Evolutionary conservation across 2,329 filamentous ascomycete genomes (phyloP), one percentile per base, ranked within the genome.

Genomic region (Podosphaera fusca): DNA sequence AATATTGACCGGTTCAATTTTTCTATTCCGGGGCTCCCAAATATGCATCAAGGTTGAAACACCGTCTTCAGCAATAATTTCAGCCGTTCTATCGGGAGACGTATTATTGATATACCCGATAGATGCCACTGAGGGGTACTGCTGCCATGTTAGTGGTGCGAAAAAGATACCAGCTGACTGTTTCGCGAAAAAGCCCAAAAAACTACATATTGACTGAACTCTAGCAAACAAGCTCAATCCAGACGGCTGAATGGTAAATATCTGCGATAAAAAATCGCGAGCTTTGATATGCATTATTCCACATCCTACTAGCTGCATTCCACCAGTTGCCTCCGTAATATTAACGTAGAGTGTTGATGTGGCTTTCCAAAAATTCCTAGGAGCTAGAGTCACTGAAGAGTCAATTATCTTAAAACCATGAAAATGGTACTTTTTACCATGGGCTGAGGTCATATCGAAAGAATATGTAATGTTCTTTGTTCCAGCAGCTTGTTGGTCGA

Each of bases 321-420:
- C 56, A 1, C 57, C 52, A 3, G 56, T 55, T 14, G 59, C 59
- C 12, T 64, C 61, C 0, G 76, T 77, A 57, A 83, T 73, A 1
- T 75, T 79, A 51, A 81, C 78, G 60, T 80, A 82, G 0, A 84
- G 70, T 0, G 78, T 82, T 29, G 74, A 80, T 0, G 79, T 80
- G 1, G 79, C 76, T 54, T 70, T 71, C 80, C 79, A 83, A 58
- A 84, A 78, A 59, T 75, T 71, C 46, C 70, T 61, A 1, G 76
- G 73, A 1, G 74, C 73, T 38, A 82, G 70, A 1, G 79, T 76
- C 0, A 79, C 75, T 0, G 76, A 76, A 2, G 79, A 75, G 65
- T 82, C 75, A 47, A 83, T 73, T 1, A 78, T 71, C 66, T 83
- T 83, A 67, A 76, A 79, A 0, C 79, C 80, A 59, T 80, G 72